These are phyloP conservation scores for Suillus placidus DNA, from an alignment of 768 basidiomycete species.

Conservation along the genomic window DNA sequence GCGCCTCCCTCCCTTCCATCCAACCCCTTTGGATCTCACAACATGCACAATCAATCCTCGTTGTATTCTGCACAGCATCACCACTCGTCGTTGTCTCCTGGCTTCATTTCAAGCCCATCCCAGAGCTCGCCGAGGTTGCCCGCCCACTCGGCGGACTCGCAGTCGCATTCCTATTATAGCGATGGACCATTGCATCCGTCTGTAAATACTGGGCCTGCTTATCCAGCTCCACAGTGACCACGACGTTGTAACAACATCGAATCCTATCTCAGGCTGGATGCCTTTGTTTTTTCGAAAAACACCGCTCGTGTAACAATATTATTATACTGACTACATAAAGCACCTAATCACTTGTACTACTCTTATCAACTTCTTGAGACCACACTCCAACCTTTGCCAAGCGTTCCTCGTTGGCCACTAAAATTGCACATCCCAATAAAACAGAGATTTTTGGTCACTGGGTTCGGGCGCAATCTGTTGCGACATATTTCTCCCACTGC, in stretches of 20 bases:
- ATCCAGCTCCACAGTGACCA: conserved; percentile 32
- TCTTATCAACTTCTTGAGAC: conserved; percentile 30
- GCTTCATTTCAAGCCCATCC: conserved; percentile 33
- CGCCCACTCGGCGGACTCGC: conserved; percentile 26
- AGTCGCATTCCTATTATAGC: conserved; percentile 34
- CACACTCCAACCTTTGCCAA: conserved; percentile 11
- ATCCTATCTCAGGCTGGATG: conserved; percentile 9
- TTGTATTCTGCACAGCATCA: conserved; percentile 36
- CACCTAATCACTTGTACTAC: conserved; percentile 27
- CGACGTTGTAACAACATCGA: conserved; percentile 7
- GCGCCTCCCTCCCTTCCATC: conserved; percentile 52
- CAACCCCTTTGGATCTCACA: conserved; percentile 37
- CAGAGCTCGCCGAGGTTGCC: conserved; percentile 34
- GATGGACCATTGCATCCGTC: conserved; percentile 32
- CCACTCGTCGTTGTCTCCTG: conserved; percentile 31
- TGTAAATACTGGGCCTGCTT: conserved; percentile 31
- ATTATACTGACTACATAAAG: conserved; percentile 36
- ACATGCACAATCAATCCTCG: conserved; percentile 26
- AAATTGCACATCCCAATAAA: conserved; percentile 25
- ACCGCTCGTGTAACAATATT: conserved; percentile 34
- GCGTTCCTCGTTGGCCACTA: conserved; percentile 15
- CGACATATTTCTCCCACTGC: conserved; percentile 20
- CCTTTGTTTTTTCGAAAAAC: conserved; percentile 16
- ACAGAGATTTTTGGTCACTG: conserved; percentile 21
- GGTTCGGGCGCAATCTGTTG: conserved; percentile 25